Conservation (phyloP, 805 yeast genomes). For the Ascoidea tarda region DNA sequence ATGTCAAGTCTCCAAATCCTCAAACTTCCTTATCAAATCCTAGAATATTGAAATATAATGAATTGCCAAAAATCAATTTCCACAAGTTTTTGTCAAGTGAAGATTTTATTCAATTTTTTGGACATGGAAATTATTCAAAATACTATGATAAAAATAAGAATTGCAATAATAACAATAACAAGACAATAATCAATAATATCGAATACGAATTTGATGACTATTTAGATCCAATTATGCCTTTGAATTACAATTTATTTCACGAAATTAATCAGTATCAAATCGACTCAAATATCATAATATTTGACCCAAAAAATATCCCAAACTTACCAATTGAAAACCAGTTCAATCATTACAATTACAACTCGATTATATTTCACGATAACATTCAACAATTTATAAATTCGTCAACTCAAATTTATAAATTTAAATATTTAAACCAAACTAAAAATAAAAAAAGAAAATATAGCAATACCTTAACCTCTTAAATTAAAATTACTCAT, state of each 20-base stretch:
- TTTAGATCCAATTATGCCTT: not conserved
- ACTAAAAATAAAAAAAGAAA: no score
- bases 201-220: not conserved
- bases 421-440: no score
- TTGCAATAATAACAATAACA: not conserved
- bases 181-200: not conserved
- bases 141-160: not conserved
- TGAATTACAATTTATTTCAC: no score
- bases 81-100: conserved; percentile 31
- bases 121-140: conserved; percentile 12
- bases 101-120: conserved; percentile 39
- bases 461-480: no score
- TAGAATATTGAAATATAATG: conserved; percentile 39
- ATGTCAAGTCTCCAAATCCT: conserved; percentile 74
- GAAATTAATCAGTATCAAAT: not conserved
- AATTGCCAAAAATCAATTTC: conserved; percentile 50
- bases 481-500: no score
- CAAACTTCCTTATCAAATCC: conserved; percentile 45
- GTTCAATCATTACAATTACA: not conserved
- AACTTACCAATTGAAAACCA: not conserved
- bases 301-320: no score
- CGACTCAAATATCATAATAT: no score
- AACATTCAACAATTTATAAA: not conserved
- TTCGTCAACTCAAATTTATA: no score
- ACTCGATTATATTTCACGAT: not conserved